phyloP scores from a whole-genome alignment of 257 asterid species.

The Thymus mandschuricus region DNA sequence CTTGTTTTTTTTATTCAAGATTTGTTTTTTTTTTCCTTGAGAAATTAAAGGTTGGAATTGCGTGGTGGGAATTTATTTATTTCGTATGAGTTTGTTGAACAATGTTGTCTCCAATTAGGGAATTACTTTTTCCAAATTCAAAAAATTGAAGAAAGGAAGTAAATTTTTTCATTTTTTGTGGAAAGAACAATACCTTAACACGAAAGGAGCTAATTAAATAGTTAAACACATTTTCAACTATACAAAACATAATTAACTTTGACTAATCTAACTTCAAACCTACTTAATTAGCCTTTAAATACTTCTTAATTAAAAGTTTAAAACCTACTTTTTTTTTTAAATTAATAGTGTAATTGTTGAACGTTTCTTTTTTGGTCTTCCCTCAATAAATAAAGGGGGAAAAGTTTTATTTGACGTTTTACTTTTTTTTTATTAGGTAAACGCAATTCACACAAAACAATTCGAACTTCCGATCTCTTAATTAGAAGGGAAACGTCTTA shows the following conservation, averaged over 20 bases:
- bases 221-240: background rate
- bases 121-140: too few species aligned
- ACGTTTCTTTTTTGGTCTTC: background rate
- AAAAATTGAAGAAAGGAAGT: too few species aligned
- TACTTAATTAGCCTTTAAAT: background rate
- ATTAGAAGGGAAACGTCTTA: too few species aligned
- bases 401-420: background rate
- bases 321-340: background rate
- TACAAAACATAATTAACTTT: background rate
- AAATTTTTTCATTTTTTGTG: too few species aligned
- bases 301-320: background rate
- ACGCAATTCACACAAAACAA: too few species aligned
- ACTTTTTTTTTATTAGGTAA: too few species aligned
- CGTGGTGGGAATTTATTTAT: background rate
- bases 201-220: too few species aligned
- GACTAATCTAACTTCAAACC: background rate
- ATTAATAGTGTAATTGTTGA: background rate
- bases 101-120: background rate
- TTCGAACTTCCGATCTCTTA: too few species aligned
- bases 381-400: background rate
- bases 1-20: background rate
- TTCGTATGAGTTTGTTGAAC: constrained; percentile 9
- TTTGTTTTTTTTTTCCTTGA: background rate
- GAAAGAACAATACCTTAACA: too few species aligned
- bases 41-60: background rate